Evolutionary conservation across 1,284 basidiomycete species (phyloP), one percentile per base, ranked within the genome.

Genomic region (Gymnopus androsaceus): DNA sequence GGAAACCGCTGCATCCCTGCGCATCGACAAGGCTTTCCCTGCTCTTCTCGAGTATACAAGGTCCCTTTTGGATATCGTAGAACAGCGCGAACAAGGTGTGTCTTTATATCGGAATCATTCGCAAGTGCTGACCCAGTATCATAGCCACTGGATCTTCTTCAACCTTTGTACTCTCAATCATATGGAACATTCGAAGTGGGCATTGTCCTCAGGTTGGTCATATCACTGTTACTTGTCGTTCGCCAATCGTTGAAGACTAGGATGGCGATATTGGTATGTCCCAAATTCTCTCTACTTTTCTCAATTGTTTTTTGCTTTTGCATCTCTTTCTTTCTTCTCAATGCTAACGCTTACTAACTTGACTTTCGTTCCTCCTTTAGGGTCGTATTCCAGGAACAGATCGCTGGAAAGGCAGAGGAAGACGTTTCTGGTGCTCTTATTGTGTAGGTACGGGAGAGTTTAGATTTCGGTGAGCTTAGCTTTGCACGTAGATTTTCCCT

Each of bases 191-290:
- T n/a, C 56, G 89, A 94, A 74, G 84, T 90, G 54, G 95, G 95
- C 14, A 87, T 98, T 45, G 82, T 91, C 15, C 85, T 90, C 61
- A 92, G 90, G 58, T 77, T 97, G 56, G 84, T 94, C 49, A 84
- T 93, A 55, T 94, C 93, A 1, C 79, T 98, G 41, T 75, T 97
- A 1, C 79, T 97, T 27, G 92, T 96, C 51, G 90, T 98, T 9
- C 87, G 89, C 62, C 86, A 92, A 45, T 93, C 92, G 1, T 93
- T 93, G 4, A 87, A 83, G 67, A 72, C 78, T 12, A 68, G 79
- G 17, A 79, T 82, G 79, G 72, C 76, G 0, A 80, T 82, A 50
- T 59, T 82, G 63, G 78, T 79, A 55, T 51, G 75, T 66, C 21
- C 3, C 12, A 15, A 19, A n/a, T n/a, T n/a, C n/a, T n/a, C n/a